Conservation (phyloP, 2,329 filamentous ascomycete genomes). For the Alternaria ventricosa region DNA sequence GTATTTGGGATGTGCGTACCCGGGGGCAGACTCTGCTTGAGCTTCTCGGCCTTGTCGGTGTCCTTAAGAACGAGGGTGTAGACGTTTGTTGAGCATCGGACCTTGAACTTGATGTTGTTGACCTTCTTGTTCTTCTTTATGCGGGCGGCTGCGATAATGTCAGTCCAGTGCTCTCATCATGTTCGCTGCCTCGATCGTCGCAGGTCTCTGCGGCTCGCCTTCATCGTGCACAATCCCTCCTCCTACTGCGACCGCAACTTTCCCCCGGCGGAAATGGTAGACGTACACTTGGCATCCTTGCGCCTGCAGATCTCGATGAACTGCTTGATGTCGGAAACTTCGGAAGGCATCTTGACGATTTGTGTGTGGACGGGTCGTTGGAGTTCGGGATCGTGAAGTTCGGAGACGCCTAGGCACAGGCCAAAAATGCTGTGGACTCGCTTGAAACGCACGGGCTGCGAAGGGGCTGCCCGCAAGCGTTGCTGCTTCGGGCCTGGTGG, state of each 20-base stretch:
- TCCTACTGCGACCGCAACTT: slow-evolving; percentile 8
- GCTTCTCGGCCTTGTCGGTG: slow-evolving; percentile 99
- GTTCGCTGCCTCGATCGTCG: not conserved
- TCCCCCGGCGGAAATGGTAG: slow-evolving; percentile 5
- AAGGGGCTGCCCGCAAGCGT: slow-evolving; percentile 32
- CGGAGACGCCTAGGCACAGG: slow-evolving; percentile 3
- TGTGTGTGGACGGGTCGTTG: slow-evolving; percentile 40
- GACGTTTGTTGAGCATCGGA: slow-evolving; percentile 94
- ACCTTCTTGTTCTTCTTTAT: slow-evolving; percentile 88
- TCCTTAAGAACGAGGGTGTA: slow-evolving; percentile 99
- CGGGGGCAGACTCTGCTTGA: slow-evolving; percentile 98
- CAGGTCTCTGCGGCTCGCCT: not conserved
- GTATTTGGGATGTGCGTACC: slow-evolving; percentile 66
- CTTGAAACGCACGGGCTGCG: slow-evolving; percentile 41
- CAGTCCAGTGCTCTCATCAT: slow-evolving; percentile 3
- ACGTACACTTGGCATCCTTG: slow-evolving; percentile 99
- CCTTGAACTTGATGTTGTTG: slow-evolving; percentile 99
- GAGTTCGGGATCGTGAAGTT: slow-evolving; percentile 32
- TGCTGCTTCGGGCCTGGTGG: slow-evolving; percentile 26
- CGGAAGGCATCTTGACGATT: slow-evolving; percentile 88
- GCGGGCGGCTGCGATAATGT: slow-evolving; percentile 52
- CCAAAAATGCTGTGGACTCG: slow-evolving; percentile 45
- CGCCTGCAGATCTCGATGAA: slow-evolving; percentile 99
- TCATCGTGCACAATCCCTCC: slow-evolving; percentile 8
- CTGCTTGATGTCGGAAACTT: slow-evolving; percentile 98